Base-by-base conservation (phyloP, 768 basidiomycete genomes). In the Auriculariales sp. region DNA sequence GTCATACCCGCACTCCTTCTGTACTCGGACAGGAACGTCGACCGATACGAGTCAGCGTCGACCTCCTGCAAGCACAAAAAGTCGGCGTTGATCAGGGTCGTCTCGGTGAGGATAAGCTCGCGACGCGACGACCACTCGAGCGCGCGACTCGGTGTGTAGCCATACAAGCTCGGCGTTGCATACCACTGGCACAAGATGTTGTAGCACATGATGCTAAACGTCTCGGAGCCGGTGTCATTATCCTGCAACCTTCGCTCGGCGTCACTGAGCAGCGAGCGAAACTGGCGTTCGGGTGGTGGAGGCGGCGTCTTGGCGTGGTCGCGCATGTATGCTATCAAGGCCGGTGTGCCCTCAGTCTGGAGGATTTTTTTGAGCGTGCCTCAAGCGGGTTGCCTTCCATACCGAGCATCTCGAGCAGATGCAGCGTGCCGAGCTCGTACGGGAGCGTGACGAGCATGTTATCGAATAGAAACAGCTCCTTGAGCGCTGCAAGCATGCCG, bases 331-430 rank as follows among this genome's bases (percentile, higher is more conserved):
- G 83, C 75, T 51, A 99, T 85, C 30, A 98, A 73, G 1, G 86
- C 84, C 1, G 75, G 69, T 0, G 94, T 95, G n/a, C 95, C 94
- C 29, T 97, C 91, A 64, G 92, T 93, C 66, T 95, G 92, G 47
- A 97, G 71, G 25, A 94, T 77, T 24, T 71, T 68, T 62, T 89
- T 86, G 33, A 93, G 68, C 25, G 74, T 65, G 2, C 78, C 49
- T 94, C 88, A 33, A 99, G 66, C n/a, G n/a, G 93, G 57, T 99
- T 99, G n/a, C 95, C 95, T 63, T 98, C 95, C 30, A 99, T 75
- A 17, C 95, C 95, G 25, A 99, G 68, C 10, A 89, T 90, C 61
- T 88, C 89, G 46, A 99, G 73, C 61, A 92, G 89, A 59, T 94
- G 88, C 30, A 99, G 65, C 49, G 77, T 89, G 27, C 95, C 95